Base-by-base conservation (phyloP, 331 rosid genomes). In the Malus hybrid region DNA sequence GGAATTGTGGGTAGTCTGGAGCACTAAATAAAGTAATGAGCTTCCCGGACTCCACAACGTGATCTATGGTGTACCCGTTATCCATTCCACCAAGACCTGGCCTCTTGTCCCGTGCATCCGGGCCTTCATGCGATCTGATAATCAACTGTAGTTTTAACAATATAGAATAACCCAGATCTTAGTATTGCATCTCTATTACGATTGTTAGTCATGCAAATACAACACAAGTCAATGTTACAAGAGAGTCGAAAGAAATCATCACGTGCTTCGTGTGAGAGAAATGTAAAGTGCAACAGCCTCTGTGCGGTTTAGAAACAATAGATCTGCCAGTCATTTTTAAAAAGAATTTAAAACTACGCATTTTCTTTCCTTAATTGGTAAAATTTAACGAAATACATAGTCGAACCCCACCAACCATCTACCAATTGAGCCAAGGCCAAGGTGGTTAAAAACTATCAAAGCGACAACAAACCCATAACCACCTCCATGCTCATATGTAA, bases 1-100 rank as follows among this genome's bases (percentile, higher is more conserved):
- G 97, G 90, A 90, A 92, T 69, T 92, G 97, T 33, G 97, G 97
- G 80, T 92, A 92, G 79, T 92, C 97, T 42, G 97, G 97, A 82
- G 97, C 97, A 80, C 96, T 92, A 64, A 92, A 92, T 70, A 92
- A 29, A 48, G 97, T 92, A 74, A 92, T 85, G 80, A 92, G 82
- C 83, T 90, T 90, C 71, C 97, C 97, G 33, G 97, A 92, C 69
- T 90, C 94, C 78, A 92, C 97, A 78, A 85, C 65, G 81, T 92
- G 97, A 83, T 92, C 97, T 71, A 92, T 87, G 20, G 97, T 90
- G 83, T 92, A 92, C 15, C 97, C 97, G 75, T 86, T 86, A 65
- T 83, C 83, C 96, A 92, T 92, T 81, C 93, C 91, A 64, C 29
- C 91, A 71, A 92, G 85, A 63, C 91, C 96, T 70, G 88, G 85